Evolutionary conservation across 2,329 filamentous ascomycete genomes (phyloP).

Genomic region (Penicillium sp.): DNA sequence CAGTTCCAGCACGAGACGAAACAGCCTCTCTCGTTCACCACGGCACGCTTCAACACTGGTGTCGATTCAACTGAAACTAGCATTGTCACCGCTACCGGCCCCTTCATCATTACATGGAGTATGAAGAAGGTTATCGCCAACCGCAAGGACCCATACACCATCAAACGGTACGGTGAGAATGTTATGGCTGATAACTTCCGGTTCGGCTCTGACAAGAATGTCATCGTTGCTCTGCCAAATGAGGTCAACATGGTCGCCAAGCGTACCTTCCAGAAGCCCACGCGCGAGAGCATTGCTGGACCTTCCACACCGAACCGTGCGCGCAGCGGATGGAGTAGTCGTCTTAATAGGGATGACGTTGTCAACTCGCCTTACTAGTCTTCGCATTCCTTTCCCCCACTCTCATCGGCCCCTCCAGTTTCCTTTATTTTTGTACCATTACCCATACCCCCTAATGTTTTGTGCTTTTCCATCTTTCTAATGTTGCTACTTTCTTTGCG

Average conservation of each 20-base stretch:
- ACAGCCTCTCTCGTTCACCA: conserved; percentile 79
- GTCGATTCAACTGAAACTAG: conserved; percentile 79
- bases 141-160: conserved; percentile 84
- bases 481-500: conserved; percentile 1
- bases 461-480: conserved; percentile 2
- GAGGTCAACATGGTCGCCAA: conserved; percentile 98
- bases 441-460: conserved; percentile 32
- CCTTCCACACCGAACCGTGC: conserved; percentile 47
- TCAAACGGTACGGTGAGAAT: conserved; percentile 92
- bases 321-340: conserved; percentile 35
- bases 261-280: conserved; percentile 78
- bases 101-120: conserved; percentile 96
- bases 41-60: conserved; percentile 90
- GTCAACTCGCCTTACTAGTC: conserved; percentile 68
- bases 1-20: conserved; percentile 98
- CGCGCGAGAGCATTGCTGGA: conserved; percentile 85
- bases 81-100: conserved; percentile 93
- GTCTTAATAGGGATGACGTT: conserved; percentile 74
- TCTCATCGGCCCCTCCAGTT: conserved; percentile 1
- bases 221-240: conserved; percentile 94
- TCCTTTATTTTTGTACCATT: conserved; percentile 21
- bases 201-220: conserved; percentile 94
- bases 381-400: not conserved
- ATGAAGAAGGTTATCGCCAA: conserved; percentile 83
- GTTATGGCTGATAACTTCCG: conserved; percentile 99